Conservation (phyloP, 2,329 filamentous ascomycete species). For the Alternaria sp. region DNA sequence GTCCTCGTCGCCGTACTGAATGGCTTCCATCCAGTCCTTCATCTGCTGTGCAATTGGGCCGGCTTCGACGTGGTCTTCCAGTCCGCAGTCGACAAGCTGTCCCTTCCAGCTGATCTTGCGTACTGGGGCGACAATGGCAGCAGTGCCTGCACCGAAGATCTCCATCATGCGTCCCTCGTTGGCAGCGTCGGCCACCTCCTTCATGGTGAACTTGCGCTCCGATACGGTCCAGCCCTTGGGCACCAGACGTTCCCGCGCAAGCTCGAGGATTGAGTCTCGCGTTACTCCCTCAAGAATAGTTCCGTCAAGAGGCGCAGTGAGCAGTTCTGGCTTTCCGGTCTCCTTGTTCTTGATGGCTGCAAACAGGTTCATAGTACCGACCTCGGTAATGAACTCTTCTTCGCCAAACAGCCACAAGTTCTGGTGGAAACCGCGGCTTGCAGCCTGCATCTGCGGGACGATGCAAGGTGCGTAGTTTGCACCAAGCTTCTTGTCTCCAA, state of each 20-base stretch:
- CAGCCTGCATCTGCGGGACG: constrained; percentile 91
- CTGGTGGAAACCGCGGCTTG: constrained; percentile 92
- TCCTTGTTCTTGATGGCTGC: constrained; percentile 82
- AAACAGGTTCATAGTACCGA: constrained; percentile 99
- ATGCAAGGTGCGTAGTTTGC: constrained; percentile 99
- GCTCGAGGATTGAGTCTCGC: constrained; percentile 83
- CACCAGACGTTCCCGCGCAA: constrained; percentile 81
- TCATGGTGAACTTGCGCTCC: constrained; percentile 93
- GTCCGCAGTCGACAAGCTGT: constrained; percentile 78
- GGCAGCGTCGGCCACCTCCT: constrained; percentile 79
- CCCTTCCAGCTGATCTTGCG: constrained; percentile 89
- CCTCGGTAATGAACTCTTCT: constrained; percentile 95
- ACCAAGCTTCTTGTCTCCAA: constrained; percentile 97
- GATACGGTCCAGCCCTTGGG: constrained; percentile 87
- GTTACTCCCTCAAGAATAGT: constrained; percentile 97
- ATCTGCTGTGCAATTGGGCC: constrained; percentile 84
- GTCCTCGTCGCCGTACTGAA: constrained; percentile 87
- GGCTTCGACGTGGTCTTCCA: constrained; percentile 81
- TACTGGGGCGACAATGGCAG: constrained; percentile 90
- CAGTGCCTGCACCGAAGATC: constrained; percentile 92
- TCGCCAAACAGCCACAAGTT: constrained; percentile 98
- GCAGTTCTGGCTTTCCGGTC: constrained; percentile 87
- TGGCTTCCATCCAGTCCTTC: constrained; percentile 95
- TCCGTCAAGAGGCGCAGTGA: constrained; percentile 95
- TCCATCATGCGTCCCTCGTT: constrained; percentile 86